Percentiles rank a stretch among this genome's conserved stretches.
Evolutionary conservation across 176 grass and related monocot genomes (phyloP).

Genomic region (Oryza punctata): DNA sequence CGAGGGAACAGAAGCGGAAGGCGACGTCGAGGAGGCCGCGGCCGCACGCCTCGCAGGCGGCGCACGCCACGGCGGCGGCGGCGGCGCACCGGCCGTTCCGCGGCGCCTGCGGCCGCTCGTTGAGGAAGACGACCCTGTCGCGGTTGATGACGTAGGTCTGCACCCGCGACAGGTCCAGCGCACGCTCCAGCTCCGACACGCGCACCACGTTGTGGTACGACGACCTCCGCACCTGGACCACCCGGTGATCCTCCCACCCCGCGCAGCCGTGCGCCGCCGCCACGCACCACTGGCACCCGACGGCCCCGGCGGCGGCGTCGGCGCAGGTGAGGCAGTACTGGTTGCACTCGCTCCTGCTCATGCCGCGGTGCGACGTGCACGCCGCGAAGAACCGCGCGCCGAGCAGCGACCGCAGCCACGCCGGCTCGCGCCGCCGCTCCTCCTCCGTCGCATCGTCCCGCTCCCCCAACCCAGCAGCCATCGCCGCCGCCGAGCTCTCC

Average conservation of each 20-base stretch:
- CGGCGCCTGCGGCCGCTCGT: neutral
- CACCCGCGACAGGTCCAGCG: neutral
- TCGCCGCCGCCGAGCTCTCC: neutral
- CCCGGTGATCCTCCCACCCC: neutral
- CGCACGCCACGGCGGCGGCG: neutral
- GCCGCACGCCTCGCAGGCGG: slow-evolving; percentile 6
- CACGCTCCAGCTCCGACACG: neutral
- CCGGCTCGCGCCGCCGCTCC: neutral
- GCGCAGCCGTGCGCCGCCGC: neutral
- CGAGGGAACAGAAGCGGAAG: slow-evolving; percentile 71
- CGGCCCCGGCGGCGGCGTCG: too few relatives aligned
- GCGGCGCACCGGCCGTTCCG: neutral
- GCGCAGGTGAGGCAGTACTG: slow-evolving; percentile 34
- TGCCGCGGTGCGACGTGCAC: slow-evolving; percentile 1
- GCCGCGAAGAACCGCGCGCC: neutral
- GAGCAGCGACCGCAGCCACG: slow-evolving; percentile 25
- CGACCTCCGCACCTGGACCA: neutral
- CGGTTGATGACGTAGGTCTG: slow-evolving; percentile 29
- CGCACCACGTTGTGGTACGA: neutral
- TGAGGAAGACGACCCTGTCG: slow-evolving; percentile 15
- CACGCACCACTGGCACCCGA: neutral
- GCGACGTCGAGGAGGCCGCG: neutral
- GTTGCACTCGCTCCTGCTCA: slow-evolving; percentile 16
- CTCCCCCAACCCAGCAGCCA: neutral
- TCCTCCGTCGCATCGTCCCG: too few relatives aligned